A percentile compares a stretch with the other conserved stretches of the same genome.
These are phyloP conservation scores for Dictyostelium firmibasis DNA, from an alignment of 78 protist genomes.

Conservation along the genomic window DNA sequence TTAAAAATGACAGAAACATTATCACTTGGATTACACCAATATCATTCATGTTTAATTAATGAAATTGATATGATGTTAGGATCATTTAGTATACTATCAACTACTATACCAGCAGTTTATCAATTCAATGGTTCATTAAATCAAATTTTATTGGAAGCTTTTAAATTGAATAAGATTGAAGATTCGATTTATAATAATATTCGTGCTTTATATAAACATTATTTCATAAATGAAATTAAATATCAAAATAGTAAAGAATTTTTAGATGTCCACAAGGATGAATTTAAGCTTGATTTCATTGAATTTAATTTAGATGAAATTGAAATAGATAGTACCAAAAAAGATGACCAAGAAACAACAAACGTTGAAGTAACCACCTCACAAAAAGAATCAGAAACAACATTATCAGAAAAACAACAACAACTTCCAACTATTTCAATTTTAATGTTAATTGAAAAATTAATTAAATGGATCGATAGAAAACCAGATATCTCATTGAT, in stretches of 20 bases:
- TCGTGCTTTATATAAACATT: constrained; percentile 6
- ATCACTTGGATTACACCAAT: constrained; percentile 38
- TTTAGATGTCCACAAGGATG: not conserved
- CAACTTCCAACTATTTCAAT: not conserved
- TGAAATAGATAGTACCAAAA: not conserved
- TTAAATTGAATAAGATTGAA: not conserved
- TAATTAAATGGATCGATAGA: constrained; percentile 18
- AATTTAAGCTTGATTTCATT: constrained; percentile 22
- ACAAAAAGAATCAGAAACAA: not conserved
- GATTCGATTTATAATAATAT: not conserved
- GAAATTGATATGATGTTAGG: constrained; percentile 53
- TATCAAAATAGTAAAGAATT: not conserved
- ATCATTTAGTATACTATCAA: not conserved
- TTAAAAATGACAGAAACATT: constrained; percentile 68
- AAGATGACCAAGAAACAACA: not conserved
- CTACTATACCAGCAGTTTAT: constrained; percentile 37
- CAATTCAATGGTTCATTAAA: constrained; percentile 25
- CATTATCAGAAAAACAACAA: not conserved
- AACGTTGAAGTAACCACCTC: not conserved
- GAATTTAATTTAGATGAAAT: not conserved
- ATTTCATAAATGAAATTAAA: not conserved
- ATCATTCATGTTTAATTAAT: constrained; percentile 39
- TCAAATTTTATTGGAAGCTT: constrained; percentile 6
- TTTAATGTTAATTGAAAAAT: not conserved
- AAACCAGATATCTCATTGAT: not conserved